Evolutionary conservation across 805 yeast species (phyloP), one percentile per base, ranked within the genome.

Genomic region (Spathaspora sp.): DNA sequence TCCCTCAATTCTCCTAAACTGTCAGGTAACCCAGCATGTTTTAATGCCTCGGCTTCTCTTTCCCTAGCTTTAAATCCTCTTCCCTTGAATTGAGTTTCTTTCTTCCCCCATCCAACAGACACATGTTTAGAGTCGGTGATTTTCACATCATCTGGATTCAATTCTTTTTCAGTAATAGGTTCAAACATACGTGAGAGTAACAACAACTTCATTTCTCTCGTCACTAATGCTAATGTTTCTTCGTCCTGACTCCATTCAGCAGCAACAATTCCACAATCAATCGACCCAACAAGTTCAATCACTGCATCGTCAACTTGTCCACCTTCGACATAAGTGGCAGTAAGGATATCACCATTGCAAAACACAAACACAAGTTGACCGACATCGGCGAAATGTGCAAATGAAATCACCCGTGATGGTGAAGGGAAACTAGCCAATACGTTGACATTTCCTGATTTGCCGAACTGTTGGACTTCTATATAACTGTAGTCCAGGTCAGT

Each of bases 41-140:
- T 84, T 75, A 80, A 67, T 2, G 83, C 79, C 48, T 64, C 65
- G 51, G 72, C 69, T 58, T 80, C 87, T 68, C 93, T 78, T 68
- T 87, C 96, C 54, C 81, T 63, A 7, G 87, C 90, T 60, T 85
- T 86, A 29, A 88, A 94, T 56, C 99, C 99, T 62, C 81, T 85
- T 48, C 99, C 99, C 68, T 87, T 84, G 68, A 94, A 94, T 70
- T 94, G 99, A 0, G 99, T 94, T 66, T 93, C 98, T 58, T 86
- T 85, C 55, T 87, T 88, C 63, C 99, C 99, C 99, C 99, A 94
- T 23, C 99, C 99, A 43, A 94, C 97, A 26, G 93, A 86, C 38
- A 94, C 97, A 63, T 94, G 97, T 57, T 84, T 85, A 1, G 91
- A 85, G 31, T 76, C 72, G 47, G 81, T 69, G 42, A 73, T 68